Conservation (phyloP, 306 rosid species). For the Prunus padus region DNA sequence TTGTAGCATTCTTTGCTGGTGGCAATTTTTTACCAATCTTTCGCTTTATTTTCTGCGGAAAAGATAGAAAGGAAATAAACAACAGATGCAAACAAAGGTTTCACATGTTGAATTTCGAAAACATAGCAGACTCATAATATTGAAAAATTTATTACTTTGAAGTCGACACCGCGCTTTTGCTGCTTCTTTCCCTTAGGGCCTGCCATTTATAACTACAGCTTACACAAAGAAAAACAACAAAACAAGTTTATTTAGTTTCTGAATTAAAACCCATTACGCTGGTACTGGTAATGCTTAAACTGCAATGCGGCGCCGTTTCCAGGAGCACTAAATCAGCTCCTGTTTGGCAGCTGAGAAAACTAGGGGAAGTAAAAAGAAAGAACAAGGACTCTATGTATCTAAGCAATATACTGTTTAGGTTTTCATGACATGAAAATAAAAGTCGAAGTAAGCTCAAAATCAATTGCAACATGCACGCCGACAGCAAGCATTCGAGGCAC, state of each 20-base stretch:
- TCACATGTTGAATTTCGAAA: background rate
- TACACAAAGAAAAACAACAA: background rate
- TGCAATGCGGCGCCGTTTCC: background rate
- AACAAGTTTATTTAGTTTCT: background rate
- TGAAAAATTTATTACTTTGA: slow-evolving; percentile 44
- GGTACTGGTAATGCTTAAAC: background rate
- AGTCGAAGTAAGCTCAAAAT: too few species aligned
- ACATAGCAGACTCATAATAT: slow-evolving; percentile 1
- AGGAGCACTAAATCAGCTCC: background rate
- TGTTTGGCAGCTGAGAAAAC: background rate
- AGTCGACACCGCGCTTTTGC: slow-evolving; percentile 66
- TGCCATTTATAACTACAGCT: slow-evolving; percentile 41
- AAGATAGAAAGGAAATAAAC: background rate
- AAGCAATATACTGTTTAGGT: too few species aligned
- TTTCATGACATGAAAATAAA: too few species aligned
- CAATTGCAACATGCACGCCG: too few species aligned
- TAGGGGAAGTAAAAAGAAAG: background rate
- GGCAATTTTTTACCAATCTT: slow-evolving; percentile 88
- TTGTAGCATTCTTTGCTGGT: slow-evolving; percentile 78
- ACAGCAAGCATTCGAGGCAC: too few species aligned
- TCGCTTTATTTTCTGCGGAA: slow-evolving; percentile 70
- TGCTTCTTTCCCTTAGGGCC: slow-evolving; percentile 63
- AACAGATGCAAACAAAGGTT: background rate
- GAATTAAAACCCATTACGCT: too few species aligned
- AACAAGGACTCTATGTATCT: background rate